phyloP scores from a whole-genome alignment of 768 basidiomycete genomes.

The Arthromyces matolae region DNA sequence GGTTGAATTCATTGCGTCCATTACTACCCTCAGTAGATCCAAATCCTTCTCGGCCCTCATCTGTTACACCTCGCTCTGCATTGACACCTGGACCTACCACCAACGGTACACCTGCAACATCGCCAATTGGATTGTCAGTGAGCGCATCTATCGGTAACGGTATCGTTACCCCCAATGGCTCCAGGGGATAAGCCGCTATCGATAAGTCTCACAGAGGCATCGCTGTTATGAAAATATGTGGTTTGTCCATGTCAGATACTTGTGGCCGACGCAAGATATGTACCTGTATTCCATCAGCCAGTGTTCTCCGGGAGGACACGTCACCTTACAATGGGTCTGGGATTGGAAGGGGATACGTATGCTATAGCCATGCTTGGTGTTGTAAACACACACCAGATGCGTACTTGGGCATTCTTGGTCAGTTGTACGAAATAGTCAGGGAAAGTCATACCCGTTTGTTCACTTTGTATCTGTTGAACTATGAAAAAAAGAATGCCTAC shows the following conservation, averaged over 20 bases:
- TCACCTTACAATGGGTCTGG: constrained; percentile 53
- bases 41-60: constrained; percentile 24
- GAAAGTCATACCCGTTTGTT: constrained; percentile 13
- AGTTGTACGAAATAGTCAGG: constrained; percentile 1
- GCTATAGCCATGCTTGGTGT: constrained; percentile 79
- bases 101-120: constrained; percentile 17
- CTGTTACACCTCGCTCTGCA: constrained; percentile 29
- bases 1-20: constrained; percentile 61
- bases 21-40: constrained; percentile 21
- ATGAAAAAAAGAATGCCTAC: constrained; percentile 64
- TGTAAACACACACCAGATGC: constrained; percentile 83
- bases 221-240: constrained; percentile 56
- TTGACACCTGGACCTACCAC: constrained; percentile 8
- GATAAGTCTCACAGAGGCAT: constrained; percentile 33
- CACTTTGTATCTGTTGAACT: constrained; percentile 31
- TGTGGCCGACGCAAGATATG: constrained; percentile 40
- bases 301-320: neutral
- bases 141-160: constrained; percentile 17
- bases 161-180: constrained; percentile 13
- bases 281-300: constrained; percentile 24
- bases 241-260: constrained; percentile 20
- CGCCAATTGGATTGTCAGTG: constrained; percentile 12
- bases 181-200: constrained; percentile 6
- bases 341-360: constrained; percentile 52
- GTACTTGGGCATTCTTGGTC: constrained; percentile 36